These are phyloP conservation scores for Lentinula boryana DNA, from an alignment of 768 basidiomycete species.

Conservation along the genomic window DNA sequence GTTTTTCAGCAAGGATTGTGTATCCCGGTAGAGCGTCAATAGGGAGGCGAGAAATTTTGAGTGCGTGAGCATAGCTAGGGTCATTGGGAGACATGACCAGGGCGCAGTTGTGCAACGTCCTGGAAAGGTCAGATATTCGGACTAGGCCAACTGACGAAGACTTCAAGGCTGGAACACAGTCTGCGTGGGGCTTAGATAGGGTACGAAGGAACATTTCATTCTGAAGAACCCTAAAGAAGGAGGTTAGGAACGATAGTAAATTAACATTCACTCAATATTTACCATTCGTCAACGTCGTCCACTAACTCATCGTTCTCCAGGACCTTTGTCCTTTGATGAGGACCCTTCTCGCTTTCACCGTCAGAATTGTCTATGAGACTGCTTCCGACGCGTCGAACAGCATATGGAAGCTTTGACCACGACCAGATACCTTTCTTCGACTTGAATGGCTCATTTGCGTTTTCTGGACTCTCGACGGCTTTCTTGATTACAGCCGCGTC, in stretches of 20 bases:
- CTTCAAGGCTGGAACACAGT: background rate
- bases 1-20: slow-evolving; percentile 8
- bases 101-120: background rate
- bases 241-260: background rate
- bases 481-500: background rate
- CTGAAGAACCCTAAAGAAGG: slow-evolving; percentile 9
- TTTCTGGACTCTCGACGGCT: background rate
- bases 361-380: background rate
- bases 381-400: slow-evolving; percentile 1
- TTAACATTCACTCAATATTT: background rate
- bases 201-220: slow-evolving; percentile 11
- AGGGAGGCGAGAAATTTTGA: background rate
- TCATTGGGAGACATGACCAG: background rate
- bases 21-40: slow-evolving; percentile 7
- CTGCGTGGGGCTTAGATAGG: slow-evolving; percentile 6
- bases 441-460: too few species aligned
- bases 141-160: slow-evolving; percentile 11
- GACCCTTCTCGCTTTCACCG: background rate
- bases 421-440: background rate
- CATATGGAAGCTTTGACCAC: background rate
- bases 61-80: background rate
- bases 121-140: slow-evolving; percentile 3
- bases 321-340: slow-evolving; percentile 6
- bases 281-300: slow-evolving; percentile 13
- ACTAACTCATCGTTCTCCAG: slow-evolving; percentile 10